Evolutionary conservation across 2,329 filamentous ascomycete species (phyloP).

Genomic region (Chaetothyriales sp.): DNA sequence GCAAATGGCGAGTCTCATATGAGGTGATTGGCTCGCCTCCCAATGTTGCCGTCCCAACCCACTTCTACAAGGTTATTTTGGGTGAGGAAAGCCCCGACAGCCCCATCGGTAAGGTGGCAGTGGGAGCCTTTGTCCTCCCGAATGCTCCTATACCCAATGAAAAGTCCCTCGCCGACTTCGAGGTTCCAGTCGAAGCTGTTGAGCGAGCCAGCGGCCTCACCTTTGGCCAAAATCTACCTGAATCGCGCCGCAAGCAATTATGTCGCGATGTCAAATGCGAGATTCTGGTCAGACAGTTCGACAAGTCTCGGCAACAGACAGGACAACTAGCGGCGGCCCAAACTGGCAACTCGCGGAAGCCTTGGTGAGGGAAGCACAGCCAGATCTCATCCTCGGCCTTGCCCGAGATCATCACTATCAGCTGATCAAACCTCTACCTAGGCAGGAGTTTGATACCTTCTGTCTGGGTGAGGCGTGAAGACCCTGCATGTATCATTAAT

Average conservation of each 20-base stretch:
- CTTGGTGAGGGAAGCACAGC: neutral
- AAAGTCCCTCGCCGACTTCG: conserved; percentile 79
- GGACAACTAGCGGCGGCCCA: neutral
- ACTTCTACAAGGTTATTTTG: conserved; percentile 99
- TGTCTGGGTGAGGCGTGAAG: neutral
- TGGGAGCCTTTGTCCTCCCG: conserved; percentile 88
- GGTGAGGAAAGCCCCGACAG: conserved; percentile 62
- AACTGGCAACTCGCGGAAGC: neutral
- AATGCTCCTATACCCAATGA: conserved; percentile 78
- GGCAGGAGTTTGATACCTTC: neutral
- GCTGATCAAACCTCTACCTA: neutral
- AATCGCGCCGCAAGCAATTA: conserved; percentile 57
- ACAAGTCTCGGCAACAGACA: conserved; percentile 40
- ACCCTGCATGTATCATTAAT: neutral
- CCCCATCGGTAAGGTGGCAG: conserved; percentile 55
- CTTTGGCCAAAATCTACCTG: conserved; percentile 67
- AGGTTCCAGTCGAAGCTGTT: conserved; percentile 83
- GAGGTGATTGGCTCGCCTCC: conserved; percentile 91
- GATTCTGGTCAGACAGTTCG: conserved; percentile 66
- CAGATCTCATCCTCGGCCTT: neutral
- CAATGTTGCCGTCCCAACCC: conserved; percentile 87
- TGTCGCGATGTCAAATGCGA: conserved; percentile 79
- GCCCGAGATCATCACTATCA: neutral
- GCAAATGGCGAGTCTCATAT: conserved; percentile 90
- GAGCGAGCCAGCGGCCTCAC: conserved; percentile 86